A percentile compares a stretch with the other conserved stretches of the same genome.
Conservation (phyloP, 208 protist genomes). For the Wallacemonas collosoma region DNA sequence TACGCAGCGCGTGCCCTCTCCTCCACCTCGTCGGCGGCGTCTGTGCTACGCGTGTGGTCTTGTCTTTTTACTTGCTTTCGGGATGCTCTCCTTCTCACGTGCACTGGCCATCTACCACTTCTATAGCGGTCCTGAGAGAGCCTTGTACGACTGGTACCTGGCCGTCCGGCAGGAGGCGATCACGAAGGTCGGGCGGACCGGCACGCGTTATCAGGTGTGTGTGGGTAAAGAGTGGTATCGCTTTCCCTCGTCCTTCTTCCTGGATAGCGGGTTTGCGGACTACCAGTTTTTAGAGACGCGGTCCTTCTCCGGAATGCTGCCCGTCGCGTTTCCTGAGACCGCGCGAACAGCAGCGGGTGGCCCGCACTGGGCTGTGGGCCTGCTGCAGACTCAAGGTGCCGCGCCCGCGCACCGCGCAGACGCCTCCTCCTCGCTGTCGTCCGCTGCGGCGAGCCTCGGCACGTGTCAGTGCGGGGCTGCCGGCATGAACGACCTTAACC, state of each 20-base stretch:
- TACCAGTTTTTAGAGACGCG: conserved; percentile 47
- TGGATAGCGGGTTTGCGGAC: conserved; percentile 46
- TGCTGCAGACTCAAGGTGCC: background rate
- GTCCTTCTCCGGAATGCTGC: conserved; percentile 41
- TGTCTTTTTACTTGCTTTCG: conserved; percentile 52
- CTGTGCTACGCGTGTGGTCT: conserved; percentile 7
- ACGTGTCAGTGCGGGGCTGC: conserved; percentile 44
- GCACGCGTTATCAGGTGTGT: conserved; percentile 68
- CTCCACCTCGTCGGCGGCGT: background rate
- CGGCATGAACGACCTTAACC: conserved; percentile 57
- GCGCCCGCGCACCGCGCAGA: background rate
- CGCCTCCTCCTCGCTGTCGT: too few species aligned
- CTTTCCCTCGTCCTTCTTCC: conserved; percentile 93
- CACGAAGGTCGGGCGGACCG: conserved; percentile 8
- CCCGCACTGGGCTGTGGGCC: background rate
- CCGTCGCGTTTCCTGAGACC: conserved; percentile 31
- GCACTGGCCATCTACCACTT: conserved; percentile 63
- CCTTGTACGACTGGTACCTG: conserved; percentile 60
- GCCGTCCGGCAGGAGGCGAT: conserved; percentile 43
- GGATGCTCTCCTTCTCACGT: conserved; percentile 61
- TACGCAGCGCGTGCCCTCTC: too few species aligned
- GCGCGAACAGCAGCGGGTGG: background rate
- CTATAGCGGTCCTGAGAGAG: conserved; percentile 74
- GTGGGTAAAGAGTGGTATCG: conserved; percentile 95
- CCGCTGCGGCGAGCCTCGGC: conserved; percentile 2